phyloP scores from a whole-genome alignment of 2,329 filamentous ascomycete genomes.

The Sporothrix brunneoviolacea region DNA sequence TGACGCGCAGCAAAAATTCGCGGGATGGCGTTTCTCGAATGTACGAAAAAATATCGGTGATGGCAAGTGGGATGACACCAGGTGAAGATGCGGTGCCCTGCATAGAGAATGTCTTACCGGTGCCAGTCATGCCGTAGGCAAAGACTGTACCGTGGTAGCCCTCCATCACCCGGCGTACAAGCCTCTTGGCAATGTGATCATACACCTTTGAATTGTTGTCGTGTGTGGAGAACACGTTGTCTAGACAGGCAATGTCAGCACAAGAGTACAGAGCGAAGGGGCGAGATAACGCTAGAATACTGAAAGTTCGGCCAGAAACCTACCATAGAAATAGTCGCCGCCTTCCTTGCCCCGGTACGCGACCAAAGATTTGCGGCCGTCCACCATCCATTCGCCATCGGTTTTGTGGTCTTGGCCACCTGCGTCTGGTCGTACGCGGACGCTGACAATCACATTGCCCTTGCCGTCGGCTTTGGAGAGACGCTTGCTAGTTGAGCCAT shows the following conservation, averaged over 20 bases:
- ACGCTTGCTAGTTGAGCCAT: slow-evolving; percentile 34
- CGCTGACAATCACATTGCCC: slow-evolving; percentile 93
- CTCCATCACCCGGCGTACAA: slow-evolving; percentile 96
- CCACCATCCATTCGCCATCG: slow-evolving; percentile 87
- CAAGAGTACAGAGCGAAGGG: too few species aligned
- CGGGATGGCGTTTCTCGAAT: slow-evolving; percentile 93
- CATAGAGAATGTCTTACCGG: slow-evolving; percentile 99
- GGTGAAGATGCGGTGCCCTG: slow-evolving; percentile 93
- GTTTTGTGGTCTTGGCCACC: slow-evolving; percentile 54
- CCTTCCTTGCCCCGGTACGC: slow-evolving; percentile 82
- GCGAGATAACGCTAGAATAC: too few species aligned
- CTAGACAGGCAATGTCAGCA: slow-evolving; percentile 38
- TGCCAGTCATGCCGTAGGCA: slow-evolving; percentile 98
- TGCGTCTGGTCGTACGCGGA: slow-evolving; percentile 81
- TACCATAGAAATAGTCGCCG: slow-evolving; percentile 89
- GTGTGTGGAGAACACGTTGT: slow-evolving; percentile 92
- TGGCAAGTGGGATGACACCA: slow-evolving; percentile 92
- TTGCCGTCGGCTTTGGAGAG: slow-evolving; percentile 63
- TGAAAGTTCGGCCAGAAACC: too few species aligned
- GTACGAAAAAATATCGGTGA: slow-evolving; percentile 98
- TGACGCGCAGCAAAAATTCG: slow-evolving; percentile 90
- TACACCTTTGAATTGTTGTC: slow-evolving; percentile 95
- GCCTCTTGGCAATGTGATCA: slow-evolving; percentile 84
- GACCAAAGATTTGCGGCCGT: slow-evolving; percentile 74
- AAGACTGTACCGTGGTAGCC: slow-evolving; percentile 98